phyloP scores from a whole-genome alignment of 2,329 filamentous ascomycete genomes.

The Esteya vermicola region DNA sequence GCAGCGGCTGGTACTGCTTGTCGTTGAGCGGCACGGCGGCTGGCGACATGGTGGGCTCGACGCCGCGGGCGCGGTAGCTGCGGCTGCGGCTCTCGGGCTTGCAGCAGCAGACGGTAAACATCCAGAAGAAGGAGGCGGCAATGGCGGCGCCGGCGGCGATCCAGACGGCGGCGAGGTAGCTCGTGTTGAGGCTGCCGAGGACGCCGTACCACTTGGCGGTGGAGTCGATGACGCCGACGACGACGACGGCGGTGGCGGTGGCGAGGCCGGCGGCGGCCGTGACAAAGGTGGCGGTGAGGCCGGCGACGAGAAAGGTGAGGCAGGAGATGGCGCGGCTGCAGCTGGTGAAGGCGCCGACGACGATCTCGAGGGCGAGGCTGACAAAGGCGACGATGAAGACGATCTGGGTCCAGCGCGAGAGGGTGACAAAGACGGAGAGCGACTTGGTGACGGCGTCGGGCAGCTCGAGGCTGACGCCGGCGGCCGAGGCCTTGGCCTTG shows the following conservation, averaged over 20 bases:
- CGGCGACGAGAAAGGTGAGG: conserved; percentile 63
- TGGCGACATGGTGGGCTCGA: conserved; percentile 13
- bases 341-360: conserved; percentile 69
- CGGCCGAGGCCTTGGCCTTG: conserved; percentile 33
- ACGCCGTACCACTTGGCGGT: conserved; percentile 61
- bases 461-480: conserved; percentile 44
- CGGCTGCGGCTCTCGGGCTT: conserved; percentile 34
- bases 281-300: conserved; percentile 38
- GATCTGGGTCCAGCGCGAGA: conserved; percentile 71
- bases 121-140: conserved; percentile 74
- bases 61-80: conserved; percentile 16
- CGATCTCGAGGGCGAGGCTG: conserved; percentile 54
- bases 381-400: conserved; percentile 63
- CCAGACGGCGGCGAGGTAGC: conserved; percentile 64
- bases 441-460: conserved; percentile 52
- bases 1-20: conserved; percentile 38
- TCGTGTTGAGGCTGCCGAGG: conserved; percentile 47
- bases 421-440: conserved; percentile 57
- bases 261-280: conserved; percentile 57
- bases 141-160: conserved; percentile 65
- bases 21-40: conserved; percentile 25
- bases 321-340: conserved; percentile 74
- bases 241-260: conserved; percentile 57
- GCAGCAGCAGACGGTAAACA: conserved; percentile 86
- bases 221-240: conserved; percentile 54